Evolutionary conservation across 805 yeast species (phyloP), one percentile per base, ranked within the genome.

Genomic region (Saturnispora sekii): DNA sequence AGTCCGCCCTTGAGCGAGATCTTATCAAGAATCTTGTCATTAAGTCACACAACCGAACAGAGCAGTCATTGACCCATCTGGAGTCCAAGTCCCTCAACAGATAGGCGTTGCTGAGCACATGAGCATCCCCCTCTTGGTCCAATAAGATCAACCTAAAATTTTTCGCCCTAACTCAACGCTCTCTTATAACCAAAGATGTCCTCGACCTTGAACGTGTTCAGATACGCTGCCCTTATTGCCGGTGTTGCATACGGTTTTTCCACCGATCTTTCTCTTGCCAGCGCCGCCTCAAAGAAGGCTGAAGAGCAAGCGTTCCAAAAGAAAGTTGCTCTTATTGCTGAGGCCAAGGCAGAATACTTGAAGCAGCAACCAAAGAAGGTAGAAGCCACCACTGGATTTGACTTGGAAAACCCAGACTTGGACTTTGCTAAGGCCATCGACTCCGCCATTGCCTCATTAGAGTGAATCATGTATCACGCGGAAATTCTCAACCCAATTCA

Each of bases 261-360:
- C 65, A 95, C 87, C 73, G 84, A 94, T 67, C 69, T 76, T 61
- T 65, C 73, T 44, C 73, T 87, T 57, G 79, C 80, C 57, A 58
- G 76, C 18, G 72, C 73, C 45, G 88, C 82, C 49, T 68, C 64
- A 39, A 72, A 74, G 62, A 69, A 74, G 59, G 76, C 72, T 44
- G 84, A 78, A 57, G 68, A 69, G 44, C 69, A 68, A 36, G 78
- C 76, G 48, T 84, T 70, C 66, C 72, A 76, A 51, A 69, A 76
- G 53, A 77, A 85, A 65, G 76, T 77, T 65, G 79, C 81, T 58
- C 76, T 89, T 62, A 84, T 90, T 58, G 78, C 72, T 48, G 83
- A 87, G 66, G 98, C 97, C 55, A 88, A 85, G 72, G 83, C 81
- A 44, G 89, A 85, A 69, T 90, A 74, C 68, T 88, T 86, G 55